Conservation (phyloP, 352 stramenopile species). For the Phytophthora europaea region DNA sequence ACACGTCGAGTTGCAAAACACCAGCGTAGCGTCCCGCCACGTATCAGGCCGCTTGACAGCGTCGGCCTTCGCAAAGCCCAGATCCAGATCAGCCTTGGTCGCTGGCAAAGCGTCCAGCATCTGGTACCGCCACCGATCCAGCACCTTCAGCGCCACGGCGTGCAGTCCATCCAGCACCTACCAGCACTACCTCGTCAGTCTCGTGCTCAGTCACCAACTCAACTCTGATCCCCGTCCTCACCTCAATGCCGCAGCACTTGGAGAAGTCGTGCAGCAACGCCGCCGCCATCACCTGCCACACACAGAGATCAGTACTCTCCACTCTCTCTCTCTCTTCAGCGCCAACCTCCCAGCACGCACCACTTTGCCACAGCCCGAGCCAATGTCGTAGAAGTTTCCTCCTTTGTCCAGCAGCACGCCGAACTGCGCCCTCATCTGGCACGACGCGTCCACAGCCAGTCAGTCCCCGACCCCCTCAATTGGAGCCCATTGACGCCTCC, state of each 20-base stretch:
- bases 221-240: constrained; percentile 2
- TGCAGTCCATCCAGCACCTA: constrained; percentile 70
- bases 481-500: neutral
- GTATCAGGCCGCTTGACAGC: constrained; percentile 52
- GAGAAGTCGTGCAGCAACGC: constrained; percentile 72
- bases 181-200: neutral
- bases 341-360: constrained; percentile 33
- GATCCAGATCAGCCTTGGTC: constrained; percentile 63
- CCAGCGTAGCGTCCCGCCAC: constrained; percentile 66
- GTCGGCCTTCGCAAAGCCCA: constrained; percentile 65
- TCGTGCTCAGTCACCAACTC: neutral
- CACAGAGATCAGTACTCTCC: neutral
- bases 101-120: constrained; percentile 60
- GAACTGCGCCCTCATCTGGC: constrained; percentile 68
- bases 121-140: constrained; percentile 79
- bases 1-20: constrained; percentile 79
- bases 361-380: constrained; percentile 79
- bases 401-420: constrained; percentile 68
- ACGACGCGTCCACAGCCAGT: neutral
- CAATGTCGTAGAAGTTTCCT: constrained; percentile 78
- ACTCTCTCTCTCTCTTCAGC: neutral
- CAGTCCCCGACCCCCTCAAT: neutral
- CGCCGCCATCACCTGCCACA: constrained; percentile 57
- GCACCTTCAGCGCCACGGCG: constrained; percentile 62
- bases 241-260: constrained; percentile 75